These are phyloP conservation scores for Cordyceps farinosa DNA, from an alignment of 2,329 filamentous ascomycete genomes.

Conservation along the genomic window DNA sequence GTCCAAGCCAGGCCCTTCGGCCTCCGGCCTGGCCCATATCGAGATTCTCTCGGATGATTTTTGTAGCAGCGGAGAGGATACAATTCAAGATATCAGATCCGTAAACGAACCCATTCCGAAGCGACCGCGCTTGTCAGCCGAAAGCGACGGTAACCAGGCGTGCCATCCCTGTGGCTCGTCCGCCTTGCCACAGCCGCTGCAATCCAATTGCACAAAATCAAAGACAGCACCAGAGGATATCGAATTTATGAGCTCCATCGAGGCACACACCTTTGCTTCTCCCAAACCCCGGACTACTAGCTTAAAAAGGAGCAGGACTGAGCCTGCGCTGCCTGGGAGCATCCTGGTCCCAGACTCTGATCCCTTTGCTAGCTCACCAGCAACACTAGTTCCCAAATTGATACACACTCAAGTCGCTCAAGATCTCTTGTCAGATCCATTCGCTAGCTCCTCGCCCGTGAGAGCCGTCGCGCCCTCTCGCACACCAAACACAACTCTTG, in stretches of 20 bases:
- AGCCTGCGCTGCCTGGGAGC: neutral
- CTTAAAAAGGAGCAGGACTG: slow-evolving; percentile 1
- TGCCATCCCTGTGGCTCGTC: neutral
- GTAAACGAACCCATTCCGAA: neutral
- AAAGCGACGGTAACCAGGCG: neutral
- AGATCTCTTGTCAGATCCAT: neutral
- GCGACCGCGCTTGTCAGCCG: neutral
- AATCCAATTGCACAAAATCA: neutral
- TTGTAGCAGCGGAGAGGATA: slow-evolving; percentile 8
- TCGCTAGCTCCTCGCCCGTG: slow-evolving; percentile 21
- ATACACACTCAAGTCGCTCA: neutral
- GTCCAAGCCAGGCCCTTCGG: neutral
- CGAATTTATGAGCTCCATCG: slow-evolving; percentile 35
- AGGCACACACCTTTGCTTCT: neutral
- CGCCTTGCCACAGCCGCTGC: neutral
- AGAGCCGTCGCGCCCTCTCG: neutral
- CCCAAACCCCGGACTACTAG: neutral
- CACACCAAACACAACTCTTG: neutral
- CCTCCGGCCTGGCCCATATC: neutral
- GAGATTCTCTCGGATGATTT: slow-evolving; percentile 16
- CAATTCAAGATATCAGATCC: neutral
- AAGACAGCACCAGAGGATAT: slow-evolving; percentile 27
- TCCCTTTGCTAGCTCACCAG: slow-evolving; percentile 36
- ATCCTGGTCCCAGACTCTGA: slow-evolving; percentile 24
- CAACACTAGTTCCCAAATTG: neutral